A percentile compares a stretch with the other conserved stretches of the same genome.
These are phyloP conservation scores for Pseudonectria foliicola DNA, from an alignment of 2,329 filamentous ascomycete species.

Conservation along the genomic window DNA sequence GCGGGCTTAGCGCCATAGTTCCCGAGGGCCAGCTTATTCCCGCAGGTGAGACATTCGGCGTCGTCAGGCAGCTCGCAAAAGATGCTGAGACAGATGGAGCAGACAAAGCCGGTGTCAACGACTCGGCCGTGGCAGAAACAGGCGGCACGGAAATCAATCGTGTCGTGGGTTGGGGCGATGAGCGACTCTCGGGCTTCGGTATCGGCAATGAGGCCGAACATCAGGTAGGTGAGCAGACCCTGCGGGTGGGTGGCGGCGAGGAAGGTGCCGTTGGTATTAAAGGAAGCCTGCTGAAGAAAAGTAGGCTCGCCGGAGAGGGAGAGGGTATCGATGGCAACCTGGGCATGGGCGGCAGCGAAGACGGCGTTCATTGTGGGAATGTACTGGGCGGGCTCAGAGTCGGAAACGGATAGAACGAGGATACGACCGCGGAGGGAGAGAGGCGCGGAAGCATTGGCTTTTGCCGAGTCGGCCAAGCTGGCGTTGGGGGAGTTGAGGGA, in stretches of 20 bases:
- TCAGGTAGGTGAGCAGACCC: slow-evolving; percentile 83
- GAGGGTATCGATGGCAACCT: slow-evolving; percentile 87
- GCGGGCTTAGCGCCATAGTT: slow-evolving; percentile 69
- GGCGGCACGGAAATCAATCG: slow-evolving; percentile 94
- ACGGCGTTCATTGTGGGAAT: slow-evolving; percentile 98
- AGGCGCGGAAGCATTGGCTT: slow-evolving; percentile 23
- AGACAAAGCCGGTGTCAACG: slow-evolving; percentile 89
- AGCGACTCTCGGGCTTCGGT: slow-evolving; percentile 51
- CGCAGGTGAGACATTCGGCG: slow-evolving; percentile 74
- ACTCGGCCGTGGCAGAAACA: slow-evolving; percentile 94
- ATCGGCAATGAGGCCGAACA: slow-evolving; percentile 82
- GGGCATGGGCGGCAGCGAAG: slow-evolving; percentile 83
- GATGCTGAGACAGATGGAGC: slow-evolving; percentile 92
- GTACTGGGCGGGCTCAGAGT: slow-evolving; percentile 80
- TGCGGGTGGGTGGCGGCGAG: slow-evolving; percentile 48
- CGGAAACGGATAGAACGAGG: slow-evolving; percentile 82
- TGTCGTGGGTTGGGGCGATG: slow-evolving; percentile 71
- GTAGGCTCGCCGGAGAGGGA: slow-evolving; percentile 80
- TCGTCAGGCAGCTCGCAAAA: slow-evolving; percentile 63
- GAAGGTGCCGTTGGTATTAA: slow-evolving; percentile 54
- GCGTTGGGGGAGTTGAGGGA: slow-evolving; percentile 52
- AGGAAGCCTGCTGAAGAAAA: slow-evolving; percentile 83
- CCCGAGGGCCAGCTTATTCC: slow-evolving; percentile 68
- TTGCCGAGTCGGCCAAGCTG: slow-evolving; percentile 30
- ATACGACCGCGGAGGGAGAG: slow-evolving; percentile 53